Conservation (phyloP, 2,329 filamentous ascomycete species). For the Fusarium sp. region DNA sequence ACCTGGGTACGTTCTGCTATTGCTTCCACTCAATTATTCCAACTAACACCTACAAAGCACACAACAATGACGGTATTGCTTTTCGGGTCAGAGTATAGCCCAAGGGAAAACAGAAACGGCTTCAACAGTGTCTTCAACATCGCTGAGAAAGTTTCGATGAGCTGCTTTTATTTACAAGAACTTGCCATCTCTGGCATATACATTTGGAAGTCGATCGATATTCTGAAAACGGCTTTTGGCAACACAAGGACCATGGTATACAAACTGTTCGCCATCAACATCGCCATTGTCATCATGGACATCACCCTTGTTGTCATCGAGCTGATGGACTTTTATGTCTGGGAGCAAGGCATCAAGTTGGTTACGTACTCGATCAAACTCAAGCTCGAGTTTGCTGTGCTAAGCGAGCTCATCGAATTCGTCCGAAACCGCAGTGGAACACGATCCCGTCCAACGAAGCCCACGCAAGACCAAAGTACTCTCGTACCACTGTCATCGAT, state of each 20-base stretch:
- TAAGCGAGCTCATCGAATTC: slow-evolving; percentile 53
- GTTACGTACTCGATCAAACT: slow-evolving; percentile 54
- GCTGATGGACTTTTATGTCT: slow-evolving; percentile 47
- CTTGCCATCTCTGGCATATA: slow-evolving; percentile 24
- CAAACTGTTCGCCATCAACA: slow-evolving; percentile 52
- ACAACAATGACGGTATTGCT: slow-evolving; percentile 62
- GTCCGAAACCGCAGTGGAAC: slow-evolving; percentile 44
- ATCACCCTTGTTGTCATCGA: slow-evolving; percentile 52
- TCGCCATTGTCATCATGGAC: slow-evolving; percentile 59
- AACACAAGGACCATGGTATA: slow-evolving; percentile 25
- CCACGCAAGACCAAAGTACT: neutral
- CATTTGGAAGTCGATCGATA: slow-evolving; percentile 29
- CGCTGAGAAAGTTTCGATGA: slow-evolving; percentile 35
- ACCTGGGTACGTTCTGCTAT: slow-evolving; percentile 51
- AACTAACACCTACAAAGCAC: slow-evolving; percentile 50
- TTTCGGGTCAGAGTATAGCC: slow-evolving; percentile 22
- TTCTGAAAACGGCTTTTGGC: slow-evolving; percentile 31
- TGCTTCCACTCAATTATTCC: accelerated
- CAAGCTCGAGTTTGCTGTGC: slow-evolving; percentile 54
- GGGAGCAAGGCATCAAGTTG: slow-evolving; percentile 53
- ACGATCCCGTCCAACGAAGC: neutral
- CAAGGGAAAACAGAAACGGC: neutral
- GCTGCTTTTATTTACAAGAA: slow-evolving; percentile 23
- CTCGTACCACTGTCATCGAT: slow-evolving; percentile 22
- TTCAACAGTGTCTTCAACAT: slow-evolving; percentile 49